A percentile compares a stretch with the other conserved stretches of the same genome.
Evolutionary conservation across 1,284 basidiomycete genomes (phyloP).

Genomic region (Leccinum holopus): DNA sequence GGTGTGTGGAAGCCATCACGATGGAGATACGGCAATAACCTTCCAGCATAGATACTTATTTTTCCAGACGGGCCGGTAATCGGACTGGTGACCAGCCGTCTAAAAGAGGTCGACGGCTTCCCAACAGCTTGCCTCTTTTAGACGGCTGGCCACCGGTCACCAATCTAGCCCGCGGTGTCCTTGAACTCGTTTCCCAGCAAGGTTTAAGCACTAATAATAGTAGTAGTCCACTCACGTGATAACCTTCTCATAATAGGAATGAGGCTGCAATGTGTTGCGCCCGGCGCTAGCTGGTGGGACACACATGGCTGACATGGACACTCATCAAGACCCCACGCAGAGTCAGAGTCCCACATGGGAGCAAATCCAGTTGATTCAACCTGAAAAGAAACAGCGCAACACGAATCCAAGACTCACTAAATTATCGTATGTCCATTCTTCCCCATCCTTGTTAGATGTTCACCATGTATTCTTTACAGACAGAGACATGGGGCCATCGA

Average conservation of each 20-base stretch:
- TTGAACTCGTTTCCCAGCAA: neutral
- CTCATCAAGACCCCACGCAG: neutral
- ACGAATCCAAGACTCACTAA: no score
- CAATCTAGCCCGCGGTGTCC: neutral
- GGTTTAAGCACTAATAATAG: no score
- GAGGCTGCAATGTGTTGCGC: neutral
- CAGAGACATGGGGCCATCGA: neutral
- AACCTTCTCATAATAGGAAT: neutral
- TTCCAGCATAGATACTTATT: neutral
- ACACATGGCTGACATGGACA: neutral
- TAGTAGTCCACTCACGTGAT: neutral
- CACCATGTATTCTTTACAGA: neutral
- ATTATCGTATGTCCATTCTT: neutral
- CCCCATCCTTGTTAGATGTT: neutral
- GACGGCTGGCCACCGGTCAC: no score
- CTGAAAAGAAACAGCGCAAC: neutral
- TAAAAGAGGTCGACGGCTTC: no score
- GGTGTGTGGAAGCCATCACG: slow-evolving; percentile 16
- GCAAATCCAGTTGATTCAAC: neutral
- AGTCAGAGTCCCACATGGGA: neutral
- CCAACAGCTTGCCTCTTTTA: no score
- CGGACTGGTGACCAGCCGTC: no score
- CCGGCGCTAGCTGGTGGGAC: neutral
- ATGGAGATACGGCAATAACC: neutral
- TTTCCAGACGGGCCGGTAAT: neutral